Percentiles rank a stretch among this genome's conserved stretches.
Conservation (phyloP, 2,329 filamentous ascomycete species). For the Alternaria incomplexa region DNA sequence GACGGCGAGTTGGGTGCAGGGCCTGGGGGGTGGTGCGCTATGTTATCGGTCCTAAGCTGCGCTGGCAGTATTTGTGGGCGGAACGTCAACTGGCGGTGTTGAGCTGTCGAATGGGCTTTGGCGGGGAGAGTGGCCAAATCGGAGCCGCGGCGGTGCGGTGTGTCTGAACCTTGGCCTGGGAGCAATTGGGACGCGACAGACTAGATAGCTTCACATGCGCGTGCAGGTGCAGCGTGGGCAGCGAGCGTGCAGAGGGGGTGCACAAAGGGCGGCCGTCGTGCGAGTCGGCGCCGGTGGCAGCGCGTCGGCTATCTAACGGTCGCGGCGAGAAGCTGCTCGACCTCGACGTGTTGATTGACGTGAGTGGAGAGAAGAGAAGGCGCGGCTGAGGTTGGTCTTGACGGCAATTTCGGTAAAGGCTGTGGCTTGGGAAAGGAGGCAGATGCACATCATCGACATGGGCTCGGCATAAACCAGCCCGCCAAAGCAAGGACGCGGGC, state of each 20-base stretch:
- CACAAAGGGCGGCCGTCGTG: background rate
- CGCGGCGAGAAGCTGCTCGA: constrained; percentile 20
- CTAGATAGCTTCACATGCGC: constrained; percentile 23
- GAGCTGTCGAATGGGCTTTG: constrained; percentile 24
- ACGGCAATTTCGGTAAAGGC: constrained; percentile 23
- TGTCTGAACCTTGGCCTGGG: background rate
- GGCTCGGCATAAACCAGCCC: constrained; percentile 20
- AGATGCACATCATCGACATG: constrained; percentile 24
- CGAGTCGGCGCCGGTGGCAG: constrained; percentile 7
- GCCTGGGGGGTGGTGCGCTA: constrained; percentile 5
- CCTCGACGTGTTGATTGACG: constrained; percentile 29
- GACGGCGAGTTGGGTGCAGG: constrained; percentile 2
- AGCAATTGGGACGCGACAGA: background rate
- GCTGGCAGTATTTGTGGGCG: constrained; percentile 14
- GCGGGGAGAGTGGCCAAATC: constrained; percentile 17
- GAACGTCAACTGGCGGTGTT: constrained; percentile 17
- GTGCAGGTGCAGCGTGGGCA: background rate
- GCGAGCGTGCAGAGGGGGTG: background rate
- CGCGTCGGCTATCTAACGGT: constrained; percentile 20
- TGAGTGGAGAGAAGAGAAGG: constrained; percentile 39
- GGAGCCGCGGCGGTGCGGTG: constrained; percentile 9
- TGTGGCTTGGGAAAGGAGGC: constrained; percentile 21
- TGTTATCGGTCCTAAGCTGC: constrained; percentile 8
- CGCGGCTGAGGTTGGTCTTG: constrained; percentile 31
- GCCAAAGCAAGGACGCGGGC: constrained; percentile 10